These are phyloP conservation scores for Penicillium sp. DNA, from an alignment of 2,329 filamentous ascomycete genomes.

Conservation along the genomic window DNA sequence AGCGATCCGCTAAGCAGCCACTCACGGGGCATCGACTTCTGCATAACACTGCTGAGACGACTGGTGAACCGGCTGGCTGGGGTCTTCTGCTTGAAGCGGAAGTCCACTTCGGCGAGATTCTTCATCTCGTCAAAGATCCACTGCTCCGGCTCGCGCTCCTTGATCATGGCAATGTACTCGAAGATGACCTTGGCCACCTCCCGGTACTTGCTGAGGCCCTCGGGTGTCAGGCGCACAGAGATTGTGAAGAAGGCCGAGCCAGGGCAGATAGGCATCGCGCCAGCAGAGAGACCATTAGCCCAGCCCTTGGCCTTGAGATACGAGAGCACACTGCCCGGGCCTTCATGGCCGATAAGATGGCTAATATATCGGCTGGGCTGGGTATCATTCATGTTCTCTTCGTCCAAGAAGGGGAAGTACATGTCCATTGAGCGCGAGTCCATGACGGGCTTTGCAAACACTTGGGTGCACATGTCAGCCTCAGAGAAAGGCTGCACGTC, in stretches of 20 bases:
- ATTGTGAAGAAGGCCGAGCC: constrained; percentile 82
- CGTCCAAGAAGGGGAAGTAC: constrained; percentile 82
- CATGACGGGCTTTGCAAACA: constrained; percentile 91
- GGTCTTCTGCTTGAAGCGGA: constrained; percentile 92
- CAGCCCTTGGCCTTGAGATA: constrained; percentile 90
- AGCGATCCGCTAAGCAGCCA: constrained; percentile 83
- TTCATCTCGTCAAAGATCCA: constrained; percentile 97
- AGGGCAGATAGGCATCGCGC: constrained; percentile 74
- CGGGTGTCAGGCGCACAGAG: constrained; percentile 78
- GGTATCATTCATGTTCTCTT: constrained; percentile 76
- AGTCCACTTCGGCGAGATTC: constrained; percentile 87
- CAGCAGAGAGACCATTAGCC: constrained; percentile 81
- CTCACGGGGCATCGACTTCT: constrained; percentile 83
- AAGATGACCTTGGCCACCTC: constrained; percentile 85
- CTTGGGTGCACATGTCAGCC: constrained; percentile 69
- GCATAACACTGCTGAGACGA: constrained; percentile 84
- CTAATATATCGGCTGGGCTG: constrained; percentile 85
- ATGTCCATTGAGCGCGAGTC: constrained; percentile 80
- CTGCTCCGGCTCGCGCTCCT: constrained; percentile 77
- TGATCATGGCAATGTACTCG: constrained; percentile 87
- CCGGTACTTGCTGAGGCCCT: constrained; percentile 79
- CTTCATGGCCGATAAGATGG: constrained; percentile 89
- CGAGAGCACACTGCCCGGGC: constrained; percentile 87
- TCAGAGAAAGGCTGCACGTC: constrained; percentile 62
- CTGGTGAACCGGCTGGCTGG: constrained; percentile 89